Conservation (phyloP, 2,329 filamentous ascomycete genomes). For the Trichophyton schoenleinii region DNA sequence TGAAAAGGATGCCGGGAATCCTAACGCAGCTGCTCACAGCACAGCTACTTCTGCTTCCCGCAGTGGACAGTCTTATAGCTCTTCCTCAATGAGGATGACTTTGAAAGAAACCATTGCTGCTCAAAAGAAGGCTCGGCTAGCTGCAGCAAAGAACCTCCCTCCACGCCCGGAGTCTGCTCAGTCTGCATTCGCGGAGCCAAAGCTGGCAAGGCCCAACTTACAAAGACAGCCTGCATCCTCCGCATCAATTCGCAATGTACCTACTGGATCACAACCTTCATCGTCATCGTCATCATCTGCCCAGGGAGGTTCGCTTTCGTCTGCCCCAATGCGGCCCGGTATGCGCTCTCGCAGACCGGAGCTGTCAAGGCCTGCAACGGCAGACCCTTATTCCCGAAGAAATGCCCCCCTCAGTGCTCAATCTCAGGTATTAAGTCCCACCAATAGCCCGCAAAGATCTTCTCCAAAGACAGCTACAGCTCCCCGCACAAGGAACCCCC, state of each 20-base stretch:
- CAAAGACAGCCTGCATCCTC: slow-evolving; percentile 23
- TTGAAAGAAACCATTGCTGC: slow-evolving; percentile 75
- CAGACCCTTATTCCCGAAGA: slow-evolving; percentile 40
- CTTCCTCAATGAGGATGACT: slow-evolving; percentile 46
- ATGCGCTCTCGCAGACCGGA: slow-evolving; percentile 28
- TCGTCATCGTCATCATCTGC: slow-evolving; percentile 15
- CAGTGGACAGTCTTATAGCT: not conserved
- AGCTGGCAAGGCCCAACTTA: slow-evolving; percentile 26
- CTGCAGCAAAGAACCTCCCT: slow-evolving; percentile 32
- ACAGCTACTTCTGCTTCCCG: slow-evolving; percentile 3
- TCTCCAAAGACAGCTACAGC: slow-evolving; percentile 19
- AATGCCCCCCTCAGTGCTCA: slow-evolving; percentile 12
- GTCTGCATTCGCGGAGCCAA: slow-evolving; percentile 36
- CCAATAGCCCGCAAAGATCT: slow-evolving; percentile 13
- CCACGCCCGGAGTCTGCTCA: slow-evolving; percentile 48
- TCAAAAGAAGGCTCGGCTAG: slow-evolving; percentile 51
- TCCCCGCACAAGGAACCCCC: slow-evolving; percentile 21
- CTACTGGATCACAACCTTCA: slow-evolving; percentile 27
- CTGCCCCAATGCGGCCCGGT: slow-evolving; percentile 45
- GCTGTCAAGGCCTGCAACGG: slow-evolving; percentile 38
- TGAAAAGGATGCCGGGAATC: slow-evolving; percentile 71
- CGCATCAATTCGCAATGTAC: slow-evolving; percentile 23
- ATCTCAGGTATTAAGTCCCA: slow-evolving; percentile 20
- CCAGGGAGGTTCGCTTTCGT: slow-evolving; percentile 34
- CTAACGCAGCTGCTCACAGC: slow-evolving; percentile 22